These are phyloP conservation scores for Periconia macrospinosa DNA, from an alignment of 2,329 filamentous ascomycete species.

Conservation along the genomic window DNA sequence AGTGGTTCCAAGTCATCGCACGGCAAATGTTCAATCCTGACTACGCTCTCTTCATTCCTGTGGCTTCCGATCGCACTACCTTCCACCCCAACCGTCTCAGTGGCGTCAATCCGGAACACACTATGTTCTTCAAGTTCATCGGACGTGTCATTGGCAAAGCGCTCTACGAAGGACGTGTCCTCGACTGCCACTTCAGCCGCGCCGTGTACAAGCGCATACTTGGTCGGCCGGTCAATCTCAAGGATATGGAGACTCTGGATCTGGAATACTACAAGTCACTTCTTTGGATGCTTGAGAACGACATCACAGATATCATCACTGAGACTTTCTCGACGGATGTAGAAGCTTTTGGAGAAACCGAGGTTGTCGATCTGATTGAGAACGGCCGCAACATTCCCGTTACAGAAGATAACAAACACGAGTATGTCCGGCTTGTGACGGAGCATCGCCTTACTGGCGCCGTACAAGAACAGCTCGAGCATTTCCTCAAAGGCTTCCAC, in stretches of 20 bases:
- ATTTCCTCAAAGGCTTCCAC: conserved; percentile 94
- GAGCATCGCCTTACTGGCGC: conserved; percentile 91
- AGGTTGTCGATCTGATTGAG: conserved; percentile 81
- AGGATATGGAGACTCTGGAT: conserved; percentile 99
- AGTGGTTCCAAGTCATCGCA: conserved; percentile 98
- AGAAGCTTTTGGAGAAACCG: conserved; percentile 88
- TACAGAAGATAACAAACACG: conserved; percentile 97
- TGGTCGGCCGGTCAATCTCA: conserved; percentile 91
- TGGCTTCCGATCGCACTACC: conserved; percentile 94
- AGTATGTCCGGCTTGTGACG: conserved; percentile 92
- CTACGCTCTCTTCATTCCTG: conserved; percentile 93
- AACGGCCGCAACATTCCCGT: conserved; percentile 91
- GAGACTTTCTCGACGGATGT: conserved; percentile 95
- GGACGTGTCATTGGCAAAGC: conserved; percentile 98
- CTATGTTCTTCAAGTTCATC: conserved; percentile 99
- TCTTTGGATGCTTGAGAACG: conserved; percentile 97
- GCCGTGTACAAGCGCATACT: conserved; percentile 98
- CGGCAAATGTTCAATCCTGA: conserved; percentile 99
- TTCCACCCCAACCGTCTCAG: conserved; percentile 98
- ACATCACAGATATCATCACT: conserved; percentile 96
- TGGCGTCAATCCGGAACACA: conserved; percentile 89
- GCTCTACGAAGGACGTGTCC: conserved; percentile 89
- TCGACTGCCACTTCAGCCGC: conserved; percentile 98
- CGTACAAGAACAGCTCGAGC: conserved; percentile 90
- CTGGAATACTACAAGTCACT: conserved; percentile 99